Conservation (phyloP, 2,329 filamentous ascomycete species). For the Fusarium dimerum region DNA sequence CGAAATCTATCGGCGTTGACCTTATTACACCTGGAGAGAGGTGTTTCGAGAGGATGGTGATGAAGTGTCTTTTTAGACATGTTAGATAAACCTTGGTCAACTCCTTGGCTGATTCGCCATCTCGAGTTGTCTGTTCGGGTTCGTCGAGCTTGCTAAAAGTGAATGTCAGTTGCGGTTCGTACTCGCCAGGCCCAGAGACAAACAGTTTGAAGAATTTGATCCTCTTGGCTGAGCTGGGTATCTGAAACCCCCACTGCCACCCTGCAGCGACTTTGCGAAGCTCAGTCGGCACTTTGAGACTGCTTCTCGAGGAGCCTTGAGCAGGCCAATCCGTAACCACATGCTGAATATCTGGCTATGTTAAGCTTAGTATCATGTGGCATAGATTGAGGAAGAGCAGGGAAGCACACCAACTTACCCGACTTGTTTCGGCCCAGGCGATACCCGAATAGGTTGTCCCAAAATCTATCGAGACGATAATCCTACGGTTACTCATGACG, state of each 20-base stretch:
- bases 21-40: constrained; percentile 44
- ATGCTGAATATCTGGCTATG: constrained; percentile 41
- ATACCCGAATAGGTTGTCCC: constrained; percentile 58
- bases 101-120: constrained; percentile 38
- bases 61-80: constrained; percentile 50
- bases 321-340: constrained; percentile 49
- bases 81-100: constrained; percentile 46
- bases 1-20: constrained; percentile 51
- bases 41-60: constrained; percentile 43
- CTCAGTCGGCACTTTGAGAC: constrained; percentile 51
- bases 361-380: constrained; percentile 21
- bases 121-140: constrained; percentile 28
- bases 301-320: constrained; percentile 32
- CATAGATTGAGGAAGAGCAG: not conserved
- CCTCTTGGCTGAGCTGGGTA: constrained; percentile 42
- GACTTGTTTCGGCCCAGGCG: constrained; percentile 50
- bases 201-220: constrained; percentile 52
- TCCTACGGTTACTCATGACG: constrained; percentile 39
- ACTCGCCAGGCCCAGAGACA: constrained; percentile 20
- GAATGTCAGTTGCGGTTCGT: constrained; percentile 12
- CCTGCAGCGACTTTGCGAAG: constrained; percentile 43
- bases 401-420: constrained; percentile 29
- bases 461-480: constrained; percentile 57
- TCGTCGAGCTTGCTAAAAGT: constrained; percentile 38
- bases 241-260: constrained; percentile 53